Evolutionary conservation across 1,284 basidiomycete genomes (phyloP), one percentile per base, ranked within the genome.

Genomic region (Gomphus sp.): DNA sequence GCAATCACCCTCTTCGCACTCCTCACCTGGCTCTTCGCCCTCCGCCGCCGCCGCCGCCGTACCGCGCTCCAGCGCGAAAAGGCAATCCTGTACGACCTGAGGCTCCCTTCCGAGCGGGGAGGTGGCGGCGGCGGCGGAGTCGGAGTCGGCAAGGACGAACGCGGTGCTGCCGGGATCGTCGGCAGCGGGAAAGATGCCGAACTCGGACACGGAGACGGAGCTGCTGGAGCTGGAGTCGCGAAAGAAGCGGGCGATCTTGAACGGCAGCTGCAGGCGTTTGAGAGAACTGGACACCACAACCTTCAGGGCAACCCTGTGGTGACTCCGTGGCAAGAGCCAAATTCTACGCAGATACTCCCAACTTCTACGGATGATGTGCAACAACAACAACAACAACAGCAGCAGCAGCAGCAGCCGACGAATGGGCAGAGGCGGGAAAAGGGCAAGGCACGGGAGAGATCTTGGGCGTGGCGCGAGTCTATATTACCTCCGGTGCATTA

Each of bases 71-170:
- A 22, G 25, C 52, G 58, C n/a, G 58, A 59, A 28, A 48, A 36
- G 33, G 52, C 22, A 0, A 59, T 59, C 47, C 44, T 59, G 9
- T 16, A 37, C 8, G 51, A 52, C 9, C 37, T 55, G 10, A 31
- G 47, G 14, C 37, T 59, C 10, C 58, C 58, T 11, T 59, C 58
- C 14, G 58, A 59, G 39, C 10, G n/a, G 16, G 10, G 39, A 16
- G 43, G 28, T 5, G 28, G 28, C 22, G 22, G 22, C 22, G 22
- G 22, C 22, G 22, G 22, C 22, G 22, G 22, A 22, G 22, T 22
- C 22, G 1, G 22, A 22, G 22, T 22, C 22, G 22, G 22, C 22
- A 22, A 22, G 22, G 22, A 22, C 22, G 22, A 22, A 22, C 22
- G 22, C 22, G 22, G 22, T 22, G 22, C 22, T 22, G 22, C 22